These are phyloP conservation scores for Podospora tetraspora DNA, from an alignment of 495 filamentous ascomycete species.

Conservation along the genomic window DNA sequence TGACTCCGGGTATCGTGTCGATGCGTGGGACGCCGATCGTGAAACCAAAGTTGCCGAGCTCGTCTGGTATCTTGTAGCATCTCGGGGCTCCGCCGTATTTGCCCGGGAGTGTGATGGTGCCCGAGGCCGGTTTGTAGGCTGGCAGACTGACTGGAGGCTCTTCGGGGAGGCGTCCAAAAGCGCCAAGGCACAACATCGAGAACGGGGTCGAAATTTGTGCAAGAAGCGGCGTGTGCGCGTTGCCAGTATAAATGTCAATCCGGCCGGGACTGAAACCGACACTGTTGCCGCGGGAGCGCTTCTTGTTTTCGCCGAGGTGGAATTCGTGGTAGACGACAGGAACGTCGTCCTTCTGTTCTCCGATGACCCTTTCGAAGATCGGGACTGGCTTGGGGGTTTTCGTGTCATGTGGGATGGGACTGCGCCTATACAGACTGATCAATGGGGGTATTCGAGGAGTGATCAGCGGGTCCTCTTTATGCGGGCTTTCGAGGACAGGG, in stretches of 20 bases:
- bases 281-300: neutral
- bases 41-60: neutral
- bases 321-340: neutral
- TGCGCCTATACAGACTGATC: neutral
- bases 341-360: neutral
- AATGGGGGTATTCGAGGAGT: neutral
- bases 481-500: neutral
- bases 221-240: neutral
- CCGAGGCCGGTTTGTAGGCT: neutral
- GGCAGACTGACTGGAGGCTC: neutral
- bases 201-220: neutral
- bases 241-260: neutral
- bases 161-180: neutral
- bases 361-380: neutral
- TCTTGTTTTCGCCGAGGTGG: neutral
- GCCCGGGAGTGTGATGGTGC: neutral
- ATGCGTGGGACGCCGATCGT: neutral
- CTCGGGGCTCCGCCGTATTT: neutral
- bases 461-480: neutral
- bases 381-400: neutral
- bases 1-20: neutral
- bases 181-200: neutral
- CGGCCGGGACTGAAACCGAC: neutral
- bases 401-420: neutral
- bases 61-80: neutral